These are phyloP conservation scores for Agaricus blazei DNA, from an alignment of 768 basidiomycete genomes.

Conservation along the genomic window DNA sequence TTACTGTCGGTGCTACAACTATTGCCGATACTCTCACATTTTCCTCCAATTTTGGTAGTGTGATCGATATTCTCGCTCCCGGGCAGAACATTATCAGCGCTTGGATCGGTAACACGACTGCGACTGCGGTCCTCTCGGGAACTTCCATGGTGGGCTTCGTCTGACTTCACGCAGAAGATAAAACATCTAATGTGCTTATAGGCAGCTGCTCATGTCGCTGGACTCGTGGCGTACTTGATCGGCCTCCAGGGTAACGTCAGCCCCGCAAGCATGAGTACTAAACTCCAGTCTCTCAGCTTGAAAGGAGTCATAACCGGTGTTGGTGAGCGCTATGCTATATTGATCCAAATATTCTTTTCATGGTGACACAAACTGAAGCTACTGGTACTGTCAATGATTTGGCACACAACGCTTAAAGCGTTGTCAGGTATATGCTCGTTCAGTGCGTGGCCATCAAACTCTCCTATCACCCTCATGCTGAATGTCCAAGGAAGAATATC, in stretches of 20 bases:
- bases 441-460: too few species aligned
- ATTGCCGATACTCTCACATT: constrained; percentile 28
- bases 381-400: constrained; percentile 15
- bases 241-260: constrained; percentile 23
- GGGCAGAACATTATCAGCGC: constrained; percentile 27
- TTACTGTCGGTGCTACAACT: constrained; percentile 34
- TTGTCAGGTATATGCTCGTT: too few species aligned
- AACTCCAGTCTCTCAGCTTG: constrained; percentile 21
- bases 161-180: too few species aligned
- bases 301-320: constrained; percentile 25
- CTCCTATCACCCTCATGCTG: too few species aligned
- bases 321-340: constrained; percentile 16
- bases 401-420: constrained; percentile 13
- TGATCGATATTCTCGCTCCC: constrained; percentile 37
- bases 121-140: constrained; percentile 19
- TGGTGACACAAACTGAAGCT: constrained; percentile 2
- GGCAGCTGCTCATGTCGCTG: constrained; percentile 29
- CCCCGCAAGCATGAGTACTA: constrained; percentile 25
- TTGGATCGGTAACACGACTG: constrained; percentile 22
- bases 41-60: constrained; percentile 39
- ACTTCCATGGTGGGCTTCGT: constrained; percentile 20
- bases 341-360: not conserved
- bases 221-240: constrained; percentile 34
- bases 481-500: too few species aligned
- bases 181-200: too few species aligned